Percentiles rank a stretch among this genome's conserved stretches.
Evolutionary conservation across 495 filamentous ascomycete genomes (phyloP).

Genomic region (Neurospora africana): DNA sequence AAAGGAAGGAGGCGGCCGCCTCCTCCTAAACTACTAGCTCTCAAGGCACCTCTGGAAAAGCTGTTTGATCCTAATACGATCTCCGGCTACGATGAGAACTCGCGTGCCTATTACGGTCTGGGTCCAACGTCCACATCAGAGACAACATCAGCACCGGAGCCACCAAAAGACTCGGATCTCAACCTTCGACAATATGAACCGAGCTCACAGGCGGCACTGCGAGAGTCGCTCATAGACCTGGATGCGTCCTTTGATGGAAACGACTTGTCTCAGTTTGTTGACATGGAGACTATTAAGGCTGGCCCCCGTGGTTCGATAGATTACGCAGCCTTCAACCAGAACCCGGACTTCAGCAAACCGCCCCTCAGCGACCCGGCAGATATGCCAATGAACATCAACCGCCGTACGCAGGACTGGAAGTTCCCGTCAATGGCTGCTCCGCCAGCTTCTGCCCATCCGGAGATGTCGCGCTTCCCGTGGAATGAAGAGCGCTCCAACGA

Average conservation of each 20-base stretch:
- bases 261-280: constrained; percentile 43
- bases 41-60: constrained; percentile 43
- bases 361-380: constrained; percentile 42
- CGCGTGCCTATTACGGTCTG: constrained; percentile 38
- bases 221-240: constrained; percentile 48
- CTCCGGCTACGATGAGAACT: constrained; percentile 47
- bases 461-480: constrained; percentile 39
- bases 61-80: constrained; percentile 48
- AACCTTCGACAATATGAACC: constrained; percentile 33
- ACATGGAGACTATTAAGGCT: constrained; percentile 50
- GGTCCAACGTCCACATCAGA: constrained; percentile 10
- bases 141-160: neutral
- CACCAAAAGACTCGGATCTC: constrained; percentile 34
- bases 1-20: constrained; percentile 37
- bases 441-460: constrained; percentile 39
- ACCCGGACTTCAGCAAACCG: constrained; percentile 33
- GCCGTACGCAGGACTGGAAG: constrained; percentile 51
- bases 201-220: constrained; percentile 37
- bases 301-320: constrained; percentile 33
- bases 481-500: constrained; percentile 18
- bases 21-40: constrained; percentile 37
- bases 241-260: constrained; percentile 38
- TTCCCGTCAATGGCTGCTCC: constrained; percentile 42
- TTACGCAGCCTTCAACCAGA: constrained; percentile 26
- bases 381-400: constrained; percentile 27